These are phyloP conservation scores for Pleoardoris graminearum DNA, from an alignment of 2,329 filamentous ascomycete species.

Conservation along the genomic window DNA sequence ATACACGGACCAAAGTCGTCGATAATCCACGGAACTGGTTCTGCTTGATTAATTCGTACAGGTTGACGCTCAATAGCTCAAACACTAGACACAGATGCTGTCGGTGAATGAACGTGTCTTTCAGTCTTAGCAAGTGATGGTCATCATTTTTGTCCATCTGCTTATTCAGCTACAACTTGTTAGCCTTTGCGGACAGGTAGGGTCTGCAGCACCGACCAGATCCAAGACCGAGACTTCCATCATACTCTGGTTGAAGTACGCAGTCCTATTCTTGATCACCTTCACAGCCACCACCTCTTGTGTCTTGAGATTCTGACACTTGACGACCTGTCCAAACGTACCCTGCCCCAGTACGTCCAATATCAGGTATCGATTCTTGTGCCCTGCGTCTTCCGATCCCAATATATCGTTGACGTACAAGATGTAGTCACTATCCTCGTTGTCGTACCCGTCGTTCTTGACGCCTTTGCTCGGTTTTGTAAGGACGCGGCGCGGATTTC, in stretches of 20 bases:
- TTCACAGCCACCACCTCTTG: slow-evolving; percentile 99
- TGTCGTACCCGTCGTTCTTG: slow-evolving; percentile 99
- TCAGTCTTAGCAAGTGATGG: slow-evolving; percentile 89
- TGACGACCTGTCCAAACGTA: slow-evolving; percentile 97
- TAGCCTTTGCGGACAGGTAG: slow-evolving; percentile 17
- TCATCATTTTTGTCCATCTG: slow-evolving; percentile 99
- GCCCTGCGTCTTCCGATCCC: slow-evolving; percentile 94
- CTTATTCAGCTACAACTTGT: slow-evolving; percentile 76
- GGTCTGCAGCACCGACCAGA: slow-evolving; percentile 61
- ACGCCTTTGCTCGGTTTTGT: slow-evolving; percentile 98
- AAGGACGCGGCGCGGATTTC: slow-evolving; percentile 91
- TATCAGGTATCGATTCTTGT: slow-evolving; percentile 98
- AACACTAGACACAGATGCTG: slow-evolving; percentile 97
- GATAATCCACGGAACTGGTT: slow-evolving; percentile 98
- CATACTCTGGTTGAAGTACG: slow-evolving; percentile 99
- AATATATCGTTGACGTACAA: slow-evolving; percentile 98
- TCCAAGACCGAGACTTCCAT: slow-evolving; percentile 99
- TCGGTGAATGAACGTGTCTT: slow-evolving; percentile 97
- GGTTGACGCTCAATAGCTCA: slow-evolving; percentile 92
- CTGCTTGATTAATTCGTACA: slow-evolving; percentile 99
- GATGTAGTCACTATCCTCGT: slow-evolving; percentile 99
- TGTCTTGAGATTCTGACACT: slow-evolving; percentile 97
- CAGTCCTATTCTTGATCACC: slow-evolving; percentile 98
- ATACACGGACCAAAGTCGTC: slow-evolving; percentile 94
- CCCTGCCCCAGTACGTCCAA: slow-evolving; percentile 95